Base-by-base conservation (phyloP, 2,329 filamentous ascomycete species). In the Rhynchosporium secalis region DNA sequence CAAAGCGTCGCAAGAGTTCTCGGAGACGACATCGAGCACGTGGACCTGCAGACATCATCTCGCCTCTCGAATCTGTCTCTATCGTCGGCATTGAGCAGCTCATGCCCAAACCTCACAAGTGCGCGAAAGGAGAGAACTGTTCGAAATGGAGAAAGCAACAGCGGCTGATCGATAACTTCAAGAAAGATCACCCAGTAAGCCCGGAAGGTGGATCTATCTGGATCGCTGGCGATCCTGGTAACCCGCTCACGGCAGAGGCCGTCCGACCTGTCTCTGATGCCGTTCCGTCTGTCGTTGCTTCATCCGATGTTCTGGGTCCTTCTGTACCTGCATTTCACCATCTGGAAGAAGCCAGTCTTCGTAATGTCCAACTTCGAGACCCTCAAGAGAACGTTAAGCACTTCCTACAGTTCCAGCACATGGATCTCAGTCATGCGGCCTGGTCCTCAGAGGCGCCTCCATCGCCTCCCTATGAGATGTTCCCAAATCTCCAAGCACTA, bases 321-420 rank as follows among this genome's bases (percentile, higher is more conserved):
- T 76, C 83, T 52, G 74, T 87, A 12, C 82, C 88, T 28, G 81
- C 87, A 29, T 81, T 93, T 63, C 82, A 84, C 62, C 85, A 87
- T 66, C 83, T 97, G 43, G 88, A 92, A 70, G 88, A 92, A 74
- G 86, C 88, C 55, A 83, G 82, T 47, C 86, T 96, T 15, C 85
- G 86, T 62, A 86, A 82, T 65, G 74, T 96, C 38, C 83, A 89
- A 72, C 80, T 81, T 20, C 84, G 89, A 58, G 92, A 97, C 72
- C 90, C 93, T 5, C 93, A 96, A 75, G 93, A 97, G 77, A 96
- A 94, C 70, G 92, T 98, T 41, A 88, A 91, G 72, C 91, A 96
- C 68, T 98, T 96, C 76, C 83, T 98, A 58, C 85, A 85, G 72
- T 93, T 96, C 74, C 94, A 98, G 74, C 88, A 90, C 74, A 73